Evolutionary conservation across 169 alveolate genomes (phyloP).

Genomic region (Plasmodium chabaudi): DNA sequence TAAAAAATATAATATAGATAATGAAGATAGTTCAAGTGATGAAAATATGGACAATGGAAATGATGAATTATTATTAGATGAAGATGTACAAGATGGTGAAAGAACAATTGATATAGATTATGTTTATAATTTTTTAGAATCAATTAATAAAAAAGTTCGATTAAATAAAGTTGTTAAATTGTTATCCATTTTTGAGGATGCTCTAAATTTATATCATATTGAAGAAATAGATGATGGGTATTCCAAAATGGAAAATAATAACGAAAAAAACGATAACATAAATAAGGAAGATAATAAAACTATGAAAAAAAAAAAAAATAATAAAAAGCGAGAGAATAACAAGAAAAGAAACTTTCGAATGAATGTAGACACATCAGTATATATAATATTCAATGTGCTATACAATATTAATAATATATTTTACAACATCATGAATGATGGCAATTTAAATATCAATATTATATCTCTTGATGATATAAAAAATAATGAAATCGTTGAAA

Average conservation of each 20-base stretch:
- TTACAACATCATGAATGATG: constrained; percentile 52
- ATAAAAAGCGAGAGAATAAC: constrained; percentile 2
- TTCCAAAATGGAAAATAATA: not conserved
- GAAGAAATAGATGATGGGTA: constrained; percentile 32
- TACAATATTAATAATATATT: constrained; percentile 38
- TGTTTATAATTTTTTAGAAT: constrained; percentile 13
- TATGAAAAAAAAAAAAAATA: constrained; percentile 20
- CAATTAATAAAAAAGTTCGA: constrained; percentile 23
- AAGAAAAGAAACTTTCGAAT: constrained; percentile 23
- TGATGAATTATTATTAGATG: not conserved
- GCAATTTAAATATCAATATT: constrained; percentile 6
- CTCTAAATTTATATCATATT: constrained; percentile 22
- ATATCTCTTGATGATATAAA: constrained; percentile 29
- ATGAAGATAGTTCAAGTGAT: constrained; percentile 33
- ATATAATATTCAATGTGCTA: constrained; percentile 52
- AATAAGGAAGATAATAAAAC: not conserved
- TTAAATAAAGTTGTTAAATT: constrained; percentile 47
- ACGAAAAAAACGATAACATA: not conserved
- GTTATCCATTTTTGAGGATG: constrained; percentile 42
- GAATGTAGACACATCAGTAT: constrained; percentile 59
- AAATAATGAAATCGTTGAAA: constrained; percentile 21
- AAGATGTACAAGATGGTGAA: constrained; percentile 4
- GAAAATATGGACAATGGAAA: constrained; percentile 1
- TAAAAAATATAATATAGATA: constrained; percentile 7
- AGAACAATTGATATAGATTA: constrained; percentile 15